phyloP scores from a whole-genome alignment of 2,329 filamentous ascomycete genomes.

The Conoideocrella luteorostrata region DNA sequence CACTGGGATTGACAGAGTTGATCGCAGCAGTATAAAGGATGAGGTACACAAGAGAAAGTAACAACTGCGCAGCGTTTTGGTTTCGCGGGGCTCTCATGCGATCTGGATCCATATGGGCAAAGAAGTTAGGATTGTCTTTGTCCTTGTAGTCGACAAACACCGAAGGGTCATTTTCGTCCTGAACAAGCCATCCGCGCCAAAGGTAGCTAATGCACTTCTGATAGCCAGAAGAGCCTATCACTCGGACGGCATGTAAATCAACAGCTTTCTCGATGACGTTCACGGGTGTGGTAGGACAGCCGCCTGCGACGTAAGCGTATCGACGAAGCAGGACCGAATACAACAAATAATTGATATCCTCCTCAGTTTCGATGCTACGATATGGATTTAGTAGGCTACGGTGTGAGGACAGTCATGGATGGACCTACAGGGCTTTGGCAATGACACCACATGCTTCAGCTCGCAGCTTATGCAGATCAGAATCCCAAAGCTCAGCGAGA shows the following conservation, averaged over 20 bases:
- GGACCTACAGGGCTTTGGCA: slow-evolving; percentile 63
- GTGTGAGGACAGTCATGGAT: background rate
- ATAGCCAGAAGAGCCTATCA: slow-evolving; percentile 90
- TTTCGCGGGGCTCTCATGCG: slow-evolving; percentile 89
- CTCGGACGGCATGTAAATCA: slow-evolving; percentile 78
- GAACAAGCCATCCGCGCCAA: slow-evolving; percentile 95
- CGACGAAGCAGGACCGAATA: slow-evolving; percentile 78
- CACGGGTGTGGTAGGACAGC: slow-evolving; percentile 63
- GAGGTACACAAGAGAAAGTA: slow-evolving; percentile 78
- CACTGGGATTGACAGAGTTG: slow-evolving; percentile 83
- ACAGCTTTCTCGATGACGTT: slow-evolving; percentile 94
- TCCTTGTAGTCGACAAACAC: slow-evolving; percentile 83
- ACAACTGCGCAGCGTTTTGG: slow-evolving; percentile 82
- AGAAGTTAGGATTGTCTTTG: slow-evolving; percentile 71
- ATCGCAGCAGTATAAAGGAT: slow-evolving; percentile 83
- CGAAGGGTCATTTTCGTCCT: slow-evolving; percentile 86
- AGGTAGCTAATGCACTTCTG: slow-evolving; percentile 91
- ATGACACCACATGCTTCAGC: slow-evolving; percentile 85
- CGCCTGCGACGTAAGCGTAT: slow-evolving; percentile 74
- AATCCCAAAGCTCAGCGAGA: slow-evolving; percentile 80
- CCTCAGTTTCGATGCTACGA: slow-evolving; percentile 72
- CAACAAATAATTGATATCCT: slow-evolving; percentile 71
- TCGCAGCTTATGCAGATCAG: slow-evolving; percentile 72
- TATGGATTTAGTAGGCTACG: background rate
- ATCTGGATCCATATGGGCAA: slow-evolving; percentile 83